Conservation (phyloP, 441 rosid genomes). For the Adansonia gregorii region DNA sequence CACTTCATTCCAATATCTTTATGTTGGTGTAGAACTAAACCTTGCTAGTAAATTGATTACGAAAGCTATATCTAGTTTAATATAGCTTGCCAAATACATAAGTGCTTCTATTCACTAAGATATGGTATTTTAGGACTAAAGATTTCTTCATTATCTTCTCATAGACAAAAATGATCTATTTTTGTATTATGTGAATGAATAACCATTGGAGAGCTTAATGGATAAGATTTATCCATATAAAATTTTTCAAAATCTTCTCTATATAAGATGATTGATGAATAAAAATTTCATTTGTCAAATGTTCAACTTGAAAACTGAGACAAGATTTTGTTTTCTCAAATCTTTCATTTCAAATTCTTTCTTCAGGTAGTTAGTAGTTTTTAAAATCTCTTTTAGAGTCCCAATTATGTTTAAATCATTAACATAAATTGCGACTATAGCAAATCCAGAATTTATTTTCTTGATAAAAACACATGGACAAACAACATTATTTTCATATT, state of each 20-base stretch:
- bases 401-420: neutral
- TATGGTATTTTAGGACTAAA: neutral
- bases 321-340: too few species aligned
- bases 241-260: neutral
- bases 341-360: neutral
- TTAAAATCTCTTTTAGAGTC: neutral
- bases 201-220: neutral
- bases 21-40: neutral
- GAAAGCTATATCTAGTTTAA: neutral
- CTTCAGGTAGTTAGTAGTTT: too few species aligned
- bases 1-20: neutral
- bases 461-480: too few species aligned
- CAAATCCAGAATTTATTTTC: too few species aligned
- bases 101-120: neutral
- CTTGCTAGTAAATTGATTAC: neutral
- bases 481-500: neutral
- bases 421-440: too few species aligned
- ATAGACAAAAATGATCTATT: too few species aligned
- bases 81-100: neutral
- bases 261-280: neutral
- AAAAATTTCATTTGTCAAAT: too few species aligned
- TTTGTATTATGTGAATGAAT: too few species aligned
- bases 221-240: neutral
- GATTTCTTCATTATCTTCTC: too few species aligned
- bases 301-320: too few species aligned